Evolutionary conservation across 169 alveolate genomes (phyloP).

Genomic region (Eimeria necatrix): DNA sequence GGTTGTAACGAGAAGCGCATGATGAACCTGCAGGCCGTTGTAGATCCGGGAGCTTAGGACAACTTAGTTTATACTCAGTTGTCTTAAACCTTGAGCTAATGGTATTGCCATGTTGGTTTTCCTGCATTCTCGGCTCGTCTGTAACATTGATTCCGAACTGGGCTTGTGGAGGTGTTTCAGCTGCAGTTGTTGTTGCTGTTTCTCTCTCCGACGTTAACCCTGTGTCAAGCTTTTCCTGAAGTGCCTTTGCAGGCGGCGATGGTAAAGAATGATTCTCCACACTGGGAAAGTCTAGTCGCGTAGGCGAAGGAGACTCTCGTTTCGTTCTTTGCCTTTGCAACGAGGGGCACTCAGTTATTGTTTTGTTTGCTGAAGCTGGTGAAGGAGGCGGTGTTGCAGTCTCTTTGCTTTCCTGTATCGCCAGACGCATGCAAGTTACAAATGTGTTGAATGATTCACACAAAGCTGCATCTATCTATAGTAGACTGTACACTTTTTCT

Average conservation of each 20-base stretch:
- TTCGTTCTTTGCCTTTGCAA: neutral
- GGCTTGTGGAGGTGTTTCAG: constrained; percentile 54
- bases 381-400: neutral
- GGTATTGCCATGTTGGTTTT: neutral
- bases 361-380: neutral
- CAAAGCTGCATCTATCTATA: neutral
- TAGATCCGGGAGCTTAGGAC: neutral
- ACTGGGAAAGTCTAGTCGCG: neutral
- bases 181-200: constrained; percentile 74
- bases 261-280: neutral
- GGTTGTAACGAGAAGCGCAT: neutral
- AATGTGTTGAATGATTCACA: neutral
- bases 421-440: neutral
- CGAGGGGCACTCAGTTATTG: neutral
- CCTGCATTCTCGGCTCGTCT: neutral
- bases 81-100: neutral
- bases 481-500: too few relatives aligned
- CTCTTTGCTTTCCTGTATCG: neutral
- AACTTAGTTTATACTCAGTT: neutral
- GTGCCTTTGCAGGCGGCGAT: neutral
- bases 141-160: neutral
- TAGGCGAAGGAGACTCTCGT: neutral
- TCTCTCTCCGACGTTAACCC: constrained; percentile 50
- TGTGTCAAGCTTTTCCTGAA: constrained; percentile 6
- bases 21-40: constrained; percentile 23